These are phyloP conservation scores for Neurospora sp. DNA, from an alignment of 2,329 filamentous ascomycete species.

Conservation along the genomic window DNA sequence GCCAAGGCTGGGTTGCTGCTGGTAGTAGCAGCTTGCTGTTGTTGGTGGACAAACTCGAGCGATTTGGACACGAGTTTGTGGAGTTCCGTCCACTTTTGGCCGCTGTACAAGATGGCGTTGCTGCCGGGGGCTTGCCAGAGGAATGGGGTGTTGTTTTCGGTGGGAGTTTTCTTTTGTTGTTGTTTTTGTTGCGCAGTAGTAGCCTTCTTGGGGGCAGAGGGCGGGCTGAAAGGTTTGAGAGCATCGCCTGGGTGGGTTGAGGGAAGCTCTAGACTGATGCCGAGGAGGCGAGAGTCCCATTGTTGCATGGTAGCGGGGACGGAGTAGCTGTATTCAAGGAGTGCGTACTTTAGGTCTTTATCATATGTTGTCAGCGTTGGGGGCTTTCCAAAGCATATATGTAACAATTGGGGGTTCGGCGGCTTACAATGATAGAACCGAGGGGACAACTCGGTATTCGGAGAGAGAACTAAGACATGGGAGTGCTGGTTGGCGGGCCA, in stretches of 20 bases:
- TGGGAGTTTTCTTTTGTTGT: background rate
- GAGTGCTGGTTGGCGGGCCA: conserved; percentile 60
- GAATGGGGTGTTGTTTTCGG: conserved; percentile 46
- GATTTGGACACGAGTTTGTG: conserved; percentile 67
- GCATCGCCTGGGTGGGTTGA: conserved; percentile 49
- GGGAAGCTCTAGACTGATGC: conserved; percentile 72
- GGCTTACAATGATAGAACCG: conserved; percentile 69
- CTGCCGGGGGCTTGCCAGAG: conserved; percentile 79
- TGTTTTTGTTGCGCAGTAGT: conserved; percentile 2
- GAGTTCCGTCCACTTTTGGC: conserved; percentile 77
- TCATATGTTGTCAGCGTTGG: background rate
- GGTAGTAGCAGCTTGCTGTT: conserved; percentile 20
- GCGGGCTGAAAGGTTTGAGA: conserved; percentile 40
- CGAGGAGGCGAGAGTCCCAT: conserved; percentile 52
- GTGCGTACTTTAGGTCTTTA: conserved; percentile 61
- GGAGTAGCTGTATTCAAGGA: conserved; percentile 73
- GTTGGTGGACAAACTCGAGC: conserved; percentile 34
- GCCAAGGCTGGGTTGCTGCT: conserved; percentile 20
- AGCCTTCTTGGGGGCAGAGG: conserved; percentile 19
- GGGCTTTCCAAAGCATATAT: background rate
- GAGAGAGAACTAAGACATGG: conserved; percentile 77
- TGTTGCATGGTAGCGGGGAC: conserved; percentile 30
- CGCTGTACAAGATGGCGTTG: conserved; percentile 73
- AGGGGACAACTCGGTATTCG: conserved; percentile 69
- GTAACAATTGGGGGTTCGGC: background rate